These are phyloP conservation scores for Trichosporon sp. DNA, from an alignment of 1,284 basidiomycete genomes.

Conservation along the genomic window DNA sequence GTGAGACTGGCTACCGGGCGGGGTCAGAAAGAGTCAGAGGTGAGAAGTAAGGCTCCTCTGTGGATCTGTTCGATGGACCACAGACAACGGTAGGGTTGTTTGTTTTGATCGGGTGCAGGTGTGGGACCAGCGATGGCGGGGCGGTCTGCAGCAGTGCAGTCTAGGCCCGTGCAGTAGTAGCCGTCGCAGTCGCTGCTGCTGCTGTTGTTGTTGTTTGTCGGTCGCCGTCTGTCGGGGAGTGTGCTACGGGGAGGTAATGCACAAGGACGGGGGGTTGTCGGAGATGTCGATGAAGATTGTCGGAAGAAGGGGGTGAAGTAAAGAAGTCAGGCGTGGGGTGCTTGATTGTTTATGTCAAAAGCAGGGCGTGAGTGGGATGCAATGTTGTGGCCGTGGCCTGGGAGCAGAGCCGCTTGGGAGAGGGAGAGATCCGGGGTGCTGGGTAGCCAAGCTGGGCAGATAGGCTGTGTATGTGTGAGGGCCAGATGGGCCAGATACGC, in stretches of 20 bases:
- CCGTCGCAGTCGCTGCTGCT: background rate
- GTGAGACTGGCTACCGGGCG: background rate
- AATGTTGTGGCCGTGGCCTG: background rate
- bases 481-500: background rate
- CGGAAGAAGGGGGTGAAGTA: background rate
- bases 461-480: too few species aligned
- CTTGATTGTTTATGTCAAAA: conserved; percentile 1
- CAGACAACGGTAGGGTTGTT: background rate
- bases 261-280: background rate
- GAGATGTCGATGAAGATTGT: background rate
- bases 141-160: background rate
- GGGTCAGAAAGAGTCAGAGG: background rate
- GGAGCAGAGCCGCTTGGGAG: too few species aligned
- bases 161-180: background rate
- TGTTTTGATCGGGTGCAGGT: background rate
- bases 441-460: background rate
- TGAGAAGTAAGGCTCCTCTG: background rate
- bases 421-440: too few species aligned
- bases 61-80: background rate
- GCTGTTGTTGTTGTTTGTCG: background rate
- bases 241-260: background rate
- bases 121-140: background rate
- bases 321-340: background rate
- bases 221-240: background rate
- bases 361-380: background rate